A percentile compares a stretch with the other conserved stretches of the same genome.
Evolutionary conservation across 495 filamentous ascomycete genomes (phyloP).

Genomic region (Elaphomyces granulatus): DNA sequence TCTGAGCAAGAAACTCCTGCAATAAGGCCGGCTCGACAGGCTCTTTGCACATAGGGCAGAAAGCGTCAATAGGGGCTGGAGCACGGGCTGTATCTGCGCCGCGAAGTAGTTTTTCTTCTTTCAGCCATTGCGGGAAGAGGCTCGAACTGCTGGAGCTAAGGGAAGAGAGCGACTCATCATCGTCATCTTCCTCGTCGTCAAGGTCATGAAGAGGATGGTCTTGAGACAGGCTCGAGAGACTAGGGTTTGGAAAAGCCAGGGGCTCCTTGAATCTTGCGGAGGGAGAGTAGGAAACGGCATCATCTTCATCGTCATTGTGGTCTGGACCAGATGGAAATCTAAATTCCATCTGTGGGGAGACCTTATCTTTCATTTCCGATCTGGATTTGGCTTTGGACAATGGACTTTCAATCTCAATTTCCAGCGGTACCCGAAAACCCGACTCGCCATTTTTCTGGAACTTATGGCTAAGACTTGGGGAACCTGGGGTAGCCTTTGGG

Average conservation of each 20-base stretch:
- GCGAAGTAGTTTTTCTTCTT: constrained; percentile 1
- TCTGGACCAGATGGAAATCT: not conserved
- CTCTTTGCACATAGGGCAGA: constrained; percentile 56
- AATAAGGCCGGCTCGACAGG: constrained; percentile 40
- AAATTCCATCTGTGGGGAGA: not conserved
- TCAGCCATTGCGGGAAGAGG: constrained; percentile 3
- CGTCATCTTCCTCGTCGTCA: not conserved
- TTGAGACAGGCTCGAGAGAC: constrained; percentile 13
- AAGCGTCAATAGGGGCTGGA: not conserved
- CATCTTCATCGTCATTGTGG: not conserved
- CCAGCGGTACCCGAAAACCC: constrained; percentile 18
- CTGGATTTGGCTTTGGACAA: constrained; percentile 6
- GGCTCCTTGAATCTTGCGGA: constrained; percentile 15
- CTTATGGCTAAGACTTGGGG: not conserved
- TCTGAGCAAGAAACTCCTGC: constrained; percentile 28
- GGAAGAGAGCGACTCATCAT: constrained; percentile 15
- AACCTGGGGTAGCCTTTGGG: not conserved
- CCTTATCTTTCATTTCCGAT: not conserved
- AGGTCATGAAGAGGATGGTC: constrained; percentile 9
- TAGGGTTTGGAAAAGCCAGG: constrained; percentile 9
- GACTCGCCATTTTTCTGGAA: constrained; percentile 1
- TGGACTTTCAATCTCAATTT: constrained; percentile 12
- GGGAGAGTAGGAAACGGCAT: not conserved
- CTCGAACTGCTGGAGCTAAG: constrained; percentile 9
- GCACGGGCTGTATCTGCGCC: not conserved